Conservation (phyloP, 2,329 filamentous ascomycete genomes). For the Alternaria sp. region DNA sequence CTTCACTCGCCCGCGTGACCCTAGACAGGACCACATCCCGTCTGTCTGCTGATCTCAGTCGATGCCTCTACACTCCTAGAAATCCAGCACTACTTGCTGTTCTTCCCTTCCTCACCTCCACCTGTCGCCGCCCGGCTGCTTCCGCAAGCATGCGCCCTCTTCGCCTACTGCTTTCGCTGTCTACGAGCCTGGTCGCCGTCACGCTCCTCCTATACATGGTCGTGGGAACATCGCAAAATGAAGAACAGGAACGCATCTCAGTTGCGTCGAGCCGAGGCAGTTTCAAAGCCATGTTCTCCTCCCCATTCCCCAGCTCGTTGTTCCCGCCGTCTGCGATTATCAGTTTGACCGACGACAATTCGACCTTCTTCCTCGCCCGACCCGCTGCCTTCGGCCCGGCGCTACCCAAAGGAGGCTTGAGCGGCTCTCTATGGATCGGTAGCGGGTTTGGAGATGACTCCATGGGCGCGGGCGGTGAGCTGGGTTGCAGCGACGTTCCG, state of each 20-base stretch:
- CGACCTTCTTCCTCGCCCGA: constrained; percentile 91
- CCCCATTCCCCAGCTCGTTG: constrained; percentile 73
- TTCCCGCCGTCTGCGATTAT: constrained; percentile 97
- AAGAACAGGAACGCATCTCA: constrained; percentile 21
- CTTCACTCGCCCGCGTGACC: constrained; percentile 12
- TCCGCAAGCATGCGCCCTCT: constrained; percentile 45
- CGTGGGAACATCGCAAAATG: constrained; percentile 28
- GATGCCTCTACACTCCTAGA: constrained; percentile 29
- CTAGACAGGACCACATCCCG: constrained; percentile 3
- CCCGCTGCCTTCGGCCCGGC: constrained; percentile 91
- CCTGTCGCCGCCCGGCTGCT: constrained; percentile 5
- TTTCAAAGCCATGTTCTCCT: constrained; percentile 55
- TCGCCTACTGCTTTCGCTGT: constrained; percentile 50
- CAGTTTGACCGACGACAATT: constrained; percentile 96
- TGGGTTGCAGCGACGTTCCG: constrained; percentile 93
- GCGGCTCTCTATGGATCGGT: constrained; percentile 90
- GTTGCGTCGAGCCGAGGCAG: constrained; percentile 37
- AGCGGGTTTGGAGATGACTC: constrained; percentile 85
- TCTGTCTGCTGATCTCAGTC: constrained; percentile 14
- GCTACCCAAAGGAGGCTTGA: constrained; percentile 76
- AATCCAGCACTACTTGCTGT: constrained; percentile 35
- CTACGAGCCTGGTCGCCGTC: constrained; percentile 52
- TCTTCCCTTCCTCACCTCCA: constrained; percentile 5
- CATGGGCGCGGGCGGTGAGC: constrained; percentile 75
- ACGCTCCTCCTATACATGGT: constrained; percentile 53